Evolutionary conservation across 2,329 filamentous ascomycete genomes (phyloP).

Genomic region (Ploettnerulaceae sp.): DNA sequence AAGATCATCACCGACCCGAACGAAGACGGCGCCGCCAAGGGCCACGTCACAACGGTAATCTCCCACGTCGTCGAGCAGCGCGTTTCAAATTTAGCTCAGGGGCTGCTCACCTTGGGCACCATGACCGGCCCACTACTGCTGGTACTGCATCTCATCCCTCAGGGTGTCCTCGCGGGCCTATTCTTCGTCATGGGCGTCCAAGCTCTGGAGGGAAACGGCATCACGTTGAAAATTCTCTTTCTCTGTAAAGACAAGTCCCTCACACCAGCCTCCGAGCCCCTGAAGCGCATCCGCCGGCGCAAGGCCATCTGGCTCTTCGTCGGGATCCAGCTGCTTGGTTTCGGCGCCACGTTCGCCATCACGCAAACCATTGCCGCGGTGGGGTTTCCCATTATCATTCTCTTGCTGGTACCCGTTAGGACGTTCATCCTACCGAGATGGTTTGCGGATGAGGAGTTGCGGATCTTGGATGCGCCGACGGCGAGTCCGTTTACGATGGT

Average conservation of each 20-base stretch:
- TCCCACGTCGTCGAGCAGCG: constrained; percentile 73
- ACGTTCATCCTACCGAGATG: constrained; percentile 38
- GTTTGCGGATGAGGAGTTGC: constrained; percentile 28
- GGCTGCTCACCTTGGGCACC: constrained; percentile 70
- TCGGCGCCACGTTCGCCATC: constrained; percentile 75
- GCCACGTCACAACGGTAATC: constrained; percentile 47
- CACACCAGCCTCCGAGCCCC: constrained; percentile 54
- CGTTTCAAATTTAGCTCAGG: constrained; percentile 72
- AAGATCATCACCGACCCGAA: constrained; percentile 45
- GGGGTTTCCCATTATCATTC: constrained; percentile 56
- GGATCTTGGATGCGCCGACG: constrained; percentile 58
- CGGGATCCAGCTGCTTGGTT: constrained; percentile 60
- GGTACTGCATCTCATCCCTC: constrained; percentile 72
- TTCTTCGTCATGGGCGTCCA: constrained; percentile 85
- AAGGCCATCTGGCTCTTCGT: constrained; percentile 68
- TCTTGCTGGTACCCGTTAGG: constrained; percentile 26
- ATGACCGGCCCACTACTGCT: constrained; percentile 71
- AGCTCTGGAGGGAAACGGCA: constrained; percentile 70
- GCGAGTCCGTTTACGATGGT: constrained; percentile 43
- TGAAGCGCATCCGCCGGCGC: constrained; percentile 57
- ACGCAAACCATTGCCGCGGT: constrained; percentile 80
- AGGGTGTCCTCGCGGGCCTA: constrained; percentile 72
- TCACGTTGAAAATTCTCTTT: constrained; percentile 70
- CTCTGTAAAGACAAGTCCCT: constrained; percentile 59
- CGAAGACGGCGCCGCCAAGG: constrained; percentile 52